phyloP scores from a whole-genome alignment of 257 asterid genomes.

The Forsythia viridissima region DNA sequence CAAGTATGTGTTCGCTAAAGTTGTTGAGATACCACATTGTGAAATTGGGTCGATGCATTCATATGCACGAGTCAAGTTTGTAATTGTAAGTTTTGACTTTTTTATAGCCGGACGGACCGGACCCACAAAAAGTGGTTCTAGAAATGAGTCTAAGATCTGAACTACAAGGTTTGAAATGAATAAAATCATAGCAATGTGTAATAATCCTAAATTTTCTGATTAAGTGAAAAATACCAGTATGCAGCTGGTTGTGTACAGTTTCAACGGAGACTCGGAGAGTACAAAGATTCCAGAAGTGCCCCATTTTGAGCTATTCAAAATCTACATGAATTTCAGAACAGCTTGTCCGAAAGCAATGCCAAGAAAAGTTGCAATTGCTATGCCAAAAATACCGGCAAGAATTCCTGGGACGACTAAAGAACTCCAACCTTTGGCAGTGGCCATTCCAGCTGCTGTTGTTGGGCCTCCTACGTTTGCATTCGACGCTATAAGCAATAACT shows the following conservation, averaged over 20 bases:
- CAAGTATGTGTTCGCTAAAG: too few relatives aligned
- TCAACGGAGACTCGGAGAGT: neutral
- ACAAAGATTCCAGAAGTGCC: neutral
- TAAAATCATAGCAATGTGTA: neutral
- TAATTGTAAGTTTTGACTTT: neutral
- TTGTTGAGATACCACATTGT: neutral
- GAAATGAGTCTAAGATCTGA: neutral
- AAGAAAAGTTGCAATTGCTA: conserved; percentile 81
- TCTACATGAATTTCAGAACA: conserved; percentile 67
- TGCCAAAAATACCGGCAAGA: conserved; percentile 92
- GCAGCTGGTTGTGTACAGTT: neutral
- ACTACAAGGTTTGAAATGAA: neutral
- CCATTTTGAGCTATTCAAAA: neutral
- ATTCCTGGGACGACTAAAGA: conserved; percentile 80
- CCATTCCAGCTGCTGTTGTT: conserved; percentile 96
- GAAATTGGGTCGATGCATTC: neutral
- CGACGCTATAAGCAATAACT: conserved; percentile 78
- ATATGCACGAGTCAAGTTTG: neutral
- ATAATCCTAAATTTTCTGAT: neutral
- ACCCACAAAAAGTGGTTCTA: neutral
- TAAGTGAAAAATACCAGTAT: neutral
- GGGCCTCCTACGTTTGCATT: conserved; percentile 99
- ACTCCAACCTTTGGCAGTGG: conserved; percentile 94
- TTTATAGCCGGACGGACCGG: neutral
- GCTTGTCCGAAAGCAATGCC: conserved; percentile 76